Base-by-base conservation (phyloP, 2,329 filamentous ascomycete species). In the Exophiala lecanii-corni region DNA sequence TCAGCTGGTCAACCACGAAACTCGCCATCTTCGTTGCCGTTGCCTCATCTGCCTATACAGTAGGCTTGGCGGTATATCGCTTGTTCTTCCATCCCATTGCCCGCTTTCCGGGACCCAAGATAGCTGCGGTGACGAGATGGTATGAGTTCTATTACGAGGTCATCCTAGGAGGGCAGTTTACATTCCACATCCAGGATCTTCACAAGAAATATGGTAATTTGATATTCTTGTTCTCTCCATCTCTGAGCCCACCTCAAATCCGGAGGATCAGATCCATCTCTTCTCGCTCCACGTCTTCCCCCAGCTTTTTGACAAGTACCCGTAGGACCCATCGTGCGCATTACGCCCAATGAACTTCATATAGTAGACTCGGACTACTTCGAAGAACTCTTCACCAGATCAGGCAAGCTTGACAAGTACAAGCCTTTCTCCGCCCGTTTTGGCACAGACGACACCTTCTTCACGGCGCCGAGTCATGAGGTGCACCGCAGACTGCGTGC, bases 81-180 rank as follows among this genome's bases (percentile, higher is more conserved):
- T 46, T 63, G 3, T 60, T 53, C 34, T 53, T 61, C 26, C 55
- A 59, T 32, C 59, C 59, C 2, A 47, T 63, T 10, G 53, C 55
- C 18, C 49, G 41, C 17, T 61, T 59, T 31, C 62, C 61, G 1
- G 60, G 61, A 5, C 62, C 61, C 5, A 61, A 54, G 31, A 44
- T 62, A 20, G 55, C 61, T 1, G 57, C 54, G 3, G 30, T 53
- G 17, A 59, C 58, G n/a, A 48, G 49, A 25, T 46, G 62, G 34
- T 56, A 56, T 33, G 58, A 61, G 31, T 59, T 57, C 40, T 60
- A 59, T 42, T 55, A 56, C 35, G 53, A 61, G 31, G 41, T 55
- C 4, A 31, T 57, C 5, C 43, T 35, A 4, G 37, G 44, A 4
- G 59, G 58, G 1, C 43, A 43, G 26, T 60, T 50, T 35, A 48